Base-by-base conservation (phyloP, 805 yeast species). In the Torulaspora indica region DNA sequence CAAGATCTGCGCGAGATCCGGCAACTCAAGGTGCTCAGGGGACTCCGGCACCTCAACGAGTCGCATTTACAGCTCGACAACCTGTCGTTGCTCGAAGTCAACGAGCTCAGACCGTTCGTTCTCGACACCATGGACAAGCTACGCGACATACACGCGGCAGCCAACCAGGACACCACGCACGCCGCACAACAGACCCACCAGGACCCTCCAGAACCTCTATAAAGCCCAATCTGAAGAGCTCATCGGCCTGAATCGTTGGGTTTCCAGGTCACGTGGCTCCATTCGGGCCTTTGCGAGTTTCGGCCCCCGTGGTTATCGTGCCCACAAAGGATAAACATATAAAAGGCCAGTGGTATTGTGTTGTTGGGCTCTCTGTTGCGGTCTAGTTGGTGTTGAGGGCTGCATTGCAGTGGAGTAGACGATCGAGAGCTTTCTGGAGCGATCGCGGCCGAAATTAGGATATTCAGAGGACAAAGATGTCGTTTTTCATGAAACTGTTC, bases 1-100 rank as follows among this genome's bases (percentile, higher is more conserved):
- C 95, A 89, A 56, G 97, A 91, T 56, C 69, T 93, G 42, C 72
- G 93, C 32, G 98, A 93, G 66, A 72, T 89, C 5, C 71, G 98
- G 34, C 76, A 80, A 52, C 77, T 85, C 24, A 93, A 93, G 59
- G 81, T 89, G 2, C 73, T 93, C 41, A 79, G 80, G 45, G 98
- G 98, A 57, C 68, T 91, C 35, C 69, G 73, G 38, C 82, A 81
- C 50, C 68, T 91, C 48, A 91, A 91, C 66, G 95, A 85, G 50
- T 78, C 84, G 15, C 87, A 90, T 65, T 72, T 91, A 48, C 87
- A 81, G 58, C 70, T 91, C 62, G 91, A 89, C 54, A 88, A 93
- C 15, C 63, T 93, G 42, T 85, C 95, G 2, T 61, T 82, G 31
- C 61, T 89, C 74, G 98, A 91, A 62, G 82, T 93, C 49, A 90